Conservation (phyloP, 139 green algal species). For the Zygnema circumcarinatum region DNA sequence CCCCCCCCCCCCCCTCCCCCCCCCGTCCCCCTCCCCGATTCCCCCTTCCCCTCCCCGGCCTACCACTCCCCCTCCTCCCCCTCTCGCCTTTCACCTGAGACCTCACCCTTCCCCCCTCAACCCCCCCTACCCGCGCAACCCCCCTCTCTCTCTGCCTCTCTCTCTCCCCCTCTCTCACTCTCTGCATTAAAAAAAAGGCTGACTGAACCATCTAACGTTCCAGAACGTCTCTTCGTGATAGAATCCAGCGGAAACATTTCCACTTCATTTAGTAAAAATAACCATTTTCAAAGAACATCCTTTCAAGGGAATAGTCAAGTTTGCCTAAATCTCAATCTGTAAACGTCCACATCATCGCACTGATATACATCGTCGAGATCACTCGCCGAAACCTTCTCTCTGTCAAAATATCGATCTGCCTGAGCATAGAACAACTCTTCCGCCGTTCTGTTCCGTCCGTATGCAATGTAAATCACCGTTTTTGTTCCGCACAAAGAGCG, state of each 20-base stretch:
- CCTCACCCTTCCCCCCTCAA: not conserved
- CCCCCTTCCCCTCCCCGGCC: not conserved
- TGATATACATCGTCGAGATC: slow-evolving; percentile 28
- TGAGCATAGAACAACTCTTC: slow-evolving; percentile 18
- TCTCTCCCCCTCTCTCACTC: not conserved
- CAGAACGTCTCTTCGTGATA: no score
- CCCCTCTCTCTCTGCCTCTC: not conserved
- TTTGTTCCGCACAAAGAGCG: not conserved
- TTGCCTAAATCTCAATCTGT: not conserved
- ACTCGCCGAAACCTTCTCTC: not conserved
- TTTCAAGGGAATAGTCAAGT: not conserved
- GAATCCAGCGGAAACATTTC: no score
- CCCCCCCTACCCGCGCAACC: no score
- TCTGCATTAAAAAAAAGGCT: no score
- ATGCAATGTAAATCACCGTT: slow-evolving; percentile 33
- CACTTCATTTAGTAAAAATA: no score
- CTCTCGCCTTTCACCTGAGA: not conserved
- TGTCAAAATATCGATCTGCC: not conserved
- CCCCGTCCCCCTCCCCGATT: not conserved
- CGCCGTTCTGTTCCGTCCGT: slow-evolving; percentile 38
- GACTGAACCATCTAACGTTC: no score
- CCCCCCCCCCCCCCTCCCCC: not conserved
- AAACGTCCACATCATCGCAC: slow-evolving; percentile 33
- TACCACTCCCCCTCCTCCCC: not conserved
- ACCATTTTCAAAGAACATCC: no score